Conservation (phyloP, 345 rosid genomes). For the rapeseed (Brassica napus) region DNA sequence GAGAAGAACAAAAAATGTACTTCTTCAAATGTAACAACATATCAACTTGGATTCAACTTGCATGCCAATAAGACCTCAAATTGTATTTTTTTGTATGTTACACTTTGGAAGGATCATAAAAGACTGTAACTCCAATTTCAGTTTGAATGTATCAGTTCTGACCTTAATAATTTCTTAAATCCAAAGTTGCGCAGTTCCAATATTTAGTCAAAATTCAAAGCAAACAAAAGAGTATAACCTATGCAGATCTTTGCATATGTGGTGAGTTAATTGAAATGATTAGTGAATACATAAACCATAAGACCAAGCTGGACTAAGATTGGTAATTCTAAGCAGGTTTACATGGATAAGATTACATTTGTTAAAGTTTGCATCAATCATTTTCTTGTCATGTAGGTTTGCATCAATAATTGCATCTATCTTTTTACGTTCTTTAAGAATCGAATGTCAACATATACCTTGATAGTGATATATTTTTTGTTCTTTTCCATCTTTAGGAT, state of each 20-base stretch:
- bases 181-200: neutral
- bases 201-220: neutral
- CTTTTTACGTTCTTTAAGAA: neutral
- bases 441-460: conserved; percentile 21
- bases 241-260: neutral
- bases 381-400: neutral
- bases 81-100: neutral
- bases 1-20: conserved; percentile 28
- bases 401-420: conserved; percentile 27
- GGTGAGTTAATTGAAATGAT: neutral
- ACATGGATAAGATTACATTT: conserved; percentile 23
- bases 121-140: neutral
- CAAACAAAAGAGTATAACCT: neutral
- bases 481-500: neutral
- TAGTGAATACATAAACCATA: neutral
- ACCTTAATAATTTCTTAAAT: neutral
- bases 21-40: neutral
- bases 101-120: conserved; percentile 11
- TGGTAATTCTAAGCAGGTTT: neutral
- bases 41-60: neutral
- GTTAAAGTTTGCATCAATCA: conserved; percentile 15
- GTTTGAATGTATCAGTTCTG: neutral
- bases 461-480: conserved; percentile 24
- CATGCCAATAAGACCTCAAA: neutral
- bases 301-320: neutral